These are phyloP conservation scores for Pyrenophora graminea DNA, from an alignment of 2,329 filamentous ascomycete genomes.

Conservation along the genomic window DNA sequence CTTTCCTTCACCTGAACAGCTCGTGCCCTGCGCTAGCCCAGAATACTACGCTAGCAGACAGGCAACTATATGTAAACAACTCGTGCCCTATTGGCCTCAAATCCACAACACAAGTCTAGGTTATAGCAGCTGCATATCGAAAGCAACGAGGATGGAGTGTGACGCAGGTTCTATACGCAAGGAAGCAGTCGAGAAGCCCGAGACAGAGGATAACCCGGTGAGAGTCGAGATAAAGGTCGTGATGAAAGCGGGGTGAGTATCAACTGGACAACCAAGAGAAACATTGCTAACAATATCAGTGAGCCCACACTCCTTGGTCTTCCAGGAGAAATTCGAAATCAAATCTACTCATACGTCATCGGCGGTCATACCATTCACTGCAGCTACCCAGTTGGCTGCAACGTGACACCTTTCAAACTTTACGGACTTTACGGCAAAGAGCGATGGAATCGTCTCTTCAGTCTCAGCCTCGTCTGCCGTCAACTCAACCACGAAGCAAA, in stretches of 20 bases:
- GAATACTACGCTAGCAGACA: too few species aligned
- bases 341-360: conserved; percentile 22
- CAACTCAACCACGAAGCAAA: neutral
- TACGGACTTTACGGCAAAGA: neutral
- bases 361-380: neutral
- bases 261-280: too few species aligned
- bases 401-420: neutral
- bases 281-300: neutral
- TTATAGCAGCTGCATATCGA: too few species aligned
- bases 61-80: too few species aligned
- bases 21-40: neutral
- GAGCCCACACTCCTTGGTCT: conserved; percentile 15
- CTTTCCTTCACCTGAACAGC: neutral
- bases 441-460: neutral
- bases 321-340: conserved; percentile 20
- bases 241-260: neutral
- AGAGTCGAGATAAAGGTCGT: neutral
- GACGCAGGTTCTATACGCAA: too few species aligned
- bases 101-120: too few species aligned
- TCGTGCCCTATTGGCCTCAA: too few species aligned
- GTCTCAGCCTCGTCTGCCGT: neutral
- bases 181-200: too few species aligned
- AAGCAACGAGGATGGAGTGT: too few species aligned
- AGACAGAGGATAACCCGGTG: too few species aligned
- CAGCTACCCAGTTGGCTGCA: neutral